Evolutionary conservation across 2,329 filamentous ascomycete genomes (phyloP).

Genomic region (Mycosphaerella sp.): DNA sequence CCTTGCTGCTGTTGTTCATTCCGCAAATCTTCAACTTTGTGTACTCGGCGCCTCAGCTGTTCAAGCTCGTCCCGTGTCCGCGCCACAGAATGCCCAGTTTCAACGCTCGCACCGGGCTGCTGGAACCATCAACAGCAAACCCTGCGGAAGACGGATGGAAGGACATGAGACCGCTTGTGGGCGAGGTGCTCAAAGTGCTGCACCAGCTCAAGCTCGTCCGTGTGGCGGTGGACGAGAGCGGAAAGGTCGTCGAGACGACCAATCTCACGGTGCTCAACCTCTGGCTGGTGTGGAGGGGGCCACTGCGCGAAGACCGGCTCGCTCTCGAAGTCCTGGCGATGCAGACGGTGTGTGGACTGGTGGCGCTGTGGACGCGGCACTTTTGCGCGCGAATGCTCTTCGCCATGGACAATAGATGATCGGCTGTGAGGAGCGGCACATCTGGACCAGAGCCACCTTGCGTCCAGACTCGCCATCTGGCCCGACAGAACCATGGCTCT

Average conservation of each 20-base stretch:
- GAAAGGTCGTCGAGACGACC: constrained; percentile 68
- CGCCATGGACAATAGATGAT: constrained; percentile 89
- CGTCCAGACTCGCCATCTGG: constrained; percentile 12
- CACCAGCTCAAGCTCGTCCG: constrained; percentile 62
- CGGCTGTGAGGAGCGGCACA: constrained; percentile 19
- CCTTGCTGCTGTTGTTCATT: constrained; percentile 78
- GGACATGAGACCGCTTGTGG: constrained; percentile 62
- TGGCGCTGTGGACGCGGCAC: constrained; percentile 81
- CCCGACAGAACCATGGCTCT: constrained; percentile 10
- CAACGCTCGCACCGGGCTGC: constrained; percentile 73
- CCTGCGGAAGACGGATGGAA: constrained; percentile 49
- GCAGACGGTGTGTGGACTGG: constrained; percentile 68
- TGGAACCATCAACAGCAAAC: constrained; percentile 79
- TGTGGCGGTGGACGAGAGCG: constrained; percentile 60
- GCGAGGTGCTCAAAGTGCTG: constrained; percentile 60
- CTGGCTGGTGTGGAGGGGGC: constrained; percentile 93
- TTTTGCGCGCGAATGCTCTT: constrained; percentile 82
- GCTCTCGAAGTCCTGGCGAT: constrained; percentile 73
- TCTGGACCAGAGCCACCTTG: constrained; percentile 13
- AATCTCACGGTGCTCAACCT: constrained; percentile 94
- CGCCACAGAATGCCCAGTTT: constrained; percentile 86
- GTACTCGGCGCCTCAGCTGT: constrained; percentile 88
- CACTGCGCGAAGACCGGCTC: constrained; percentile 78
- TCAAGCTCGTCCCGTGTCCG: constrained; percentile 83
- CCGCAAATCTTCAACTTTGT: constrained; percentile 96